Evolutionary conservation across 305 asterid genomes (phyloP).

Genomic region (Solanum hybrid): DNA sequence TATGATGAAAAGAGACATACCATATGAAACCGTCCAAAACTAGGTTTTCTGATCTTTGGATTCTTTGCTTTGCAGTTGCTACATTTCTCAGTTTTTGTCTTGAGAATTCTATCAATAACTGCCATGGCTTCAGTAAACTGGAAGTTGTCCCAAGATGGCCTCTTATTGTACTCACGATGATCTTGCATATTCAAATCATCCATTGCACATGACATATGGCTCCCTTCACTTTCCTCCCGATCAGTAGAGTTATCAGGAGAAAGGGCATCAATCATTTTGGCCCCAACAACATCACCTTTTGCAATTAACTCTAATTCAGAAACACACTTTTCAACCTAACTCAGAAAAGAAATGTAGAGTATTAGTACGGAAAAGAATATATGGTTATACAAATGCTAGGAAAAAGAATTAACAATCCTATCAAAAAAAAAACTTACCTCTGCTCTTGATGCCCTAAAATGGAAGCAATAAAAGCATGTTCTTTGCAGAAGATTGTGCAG

Average conservation of each 20-base stretch:
- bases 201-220: slow-evolving; percentile 43
- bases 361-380: background rate
- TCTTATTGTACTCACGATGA: slow-evolving; percentile 19
- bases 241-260: slow-evolving; percentile 5
- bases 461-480: slow-evolving; percentile 58
- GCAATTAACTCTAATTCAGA: slow-evolving; percentile 48
- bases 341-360: background rate
- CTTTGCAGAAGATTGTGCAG: slow-evolving; percentile 45
- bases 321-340: slow-evolving; percentile 50
- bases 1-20: slow-evolving; percentile 30
- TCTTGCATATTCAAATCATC: slow-evolving; percentile 24
- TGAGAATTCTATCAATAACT: slow-evolving; percentile 49
- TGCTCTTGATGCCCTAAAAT: slow-evolving; percentile 36
- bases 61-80: slow-evolving; percentile 33
- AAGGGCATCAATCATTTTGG: slow-evolving; percentile 39
- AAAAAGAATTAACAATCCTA: background rate
- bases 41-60: slow-evolving; percentile 63
- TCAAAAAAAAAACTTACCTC: slow-evolving; percentile 35
- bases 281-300: slow-evolving; percentile 61
- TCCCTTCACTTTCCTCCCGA: slow-evolving; percentile 50
- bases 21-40: slow-evolving; percentile 84
- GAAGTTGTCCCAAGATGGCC: slow-evolving; percentile 50
- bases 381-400: background rate
- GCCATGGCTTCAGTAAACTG: slow-evolving; percentile 69
- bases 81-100: slow-evolving; percentile 37